Conservation (phyloP, 1,139 yeast species). For the Taphrina sp. region DNA sequence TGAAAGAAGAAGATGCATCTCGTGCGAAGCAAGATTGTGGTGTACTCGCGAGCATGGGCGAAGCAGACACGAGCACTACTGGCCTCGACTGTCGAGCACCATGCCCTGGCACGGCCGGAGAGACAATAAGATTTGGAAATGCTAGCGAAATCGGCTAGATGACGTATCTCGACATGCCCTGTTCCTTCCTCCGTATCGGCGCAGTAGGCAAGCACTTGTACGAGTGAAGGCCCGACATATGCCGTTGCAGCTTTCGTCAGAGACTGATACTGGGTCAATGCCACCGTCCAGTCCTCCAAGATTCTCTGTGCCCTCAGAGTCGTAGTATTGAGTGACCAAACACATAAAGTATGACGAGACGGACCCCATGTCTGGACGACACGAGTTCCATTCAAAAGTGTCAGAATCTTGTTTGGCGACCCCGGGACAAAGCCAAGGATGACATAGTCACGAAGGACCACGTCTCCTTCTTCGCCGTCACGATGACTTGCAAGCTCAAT, state of each 20-base stretch:
- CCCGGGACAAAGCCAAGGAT: constrained; percentile 12
- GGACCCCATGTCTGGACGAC: neutral
- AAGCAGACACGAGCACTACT: constrained; percentile 1
- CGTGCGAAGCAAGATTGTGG: constrained; percentile 1
- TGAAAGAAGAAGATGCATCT: constrained; percentile 13
- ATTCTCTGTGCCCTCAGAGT: neutral
- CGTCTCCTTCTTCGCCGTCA: too few species aligned
- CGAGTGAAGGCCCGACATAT: too few species aligned
- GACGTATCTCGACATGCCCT: too few species aligned
- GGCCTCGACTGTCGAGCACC: neutral
- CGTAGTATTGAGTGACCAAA: neutral
- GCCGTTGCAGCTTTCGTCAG: too few species aligned
- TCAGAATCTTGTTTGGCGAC: neutral
- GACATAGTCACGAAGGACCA: constrained; percentile 9
- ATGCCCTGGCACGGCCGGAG: neutral
- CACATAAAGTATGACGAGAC: neutral
- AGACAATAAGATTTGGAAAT: too few species aligned
- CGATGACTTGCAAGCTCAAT: too few species aligned
- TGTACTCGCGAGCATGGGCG: neutral
- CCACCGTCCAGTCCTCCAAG: too few species aligned
- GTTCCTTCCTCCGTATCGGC: too few species aligned
- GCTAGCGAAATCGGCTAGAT: too few species aligned
- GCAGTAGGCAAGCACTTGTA: too few species aligned
- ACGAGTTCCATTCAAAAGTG: neutral
- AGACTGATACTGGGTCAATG: too few species aligned